A percentile compares a stretch with the other conserved stretches of the same genome.
Conservation (phyloP, 768 basidiomycete genomes). For the Cyathus striatus region DNA sequence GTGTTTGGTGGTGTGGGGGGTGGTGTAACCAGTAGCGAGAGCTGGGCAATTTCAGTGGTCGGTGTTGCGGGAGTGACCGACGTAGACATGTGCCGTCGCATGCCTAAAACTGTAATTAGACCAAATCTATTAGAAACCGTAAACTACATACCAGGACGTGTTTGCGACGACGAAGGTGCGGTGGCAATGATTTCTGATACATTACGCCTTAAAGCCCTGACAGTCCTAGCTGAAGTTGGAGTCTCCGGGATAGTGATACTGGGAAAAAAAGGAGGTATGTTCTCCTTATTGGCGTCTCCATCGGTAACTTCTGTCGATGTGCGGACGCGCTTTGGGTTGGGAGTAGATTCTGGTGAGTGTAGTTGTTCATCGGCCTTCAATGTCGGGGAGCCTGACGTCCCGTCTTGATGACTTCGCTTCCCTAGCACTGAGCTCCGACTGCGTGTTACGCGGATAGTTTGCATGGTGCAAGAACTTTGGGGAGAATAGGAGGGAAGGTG, state of each 20-base stretch:
- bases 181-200: conserved; percentile 32
- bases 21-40: conserved; percentile 53
- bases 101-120: conserved; percentile 29
- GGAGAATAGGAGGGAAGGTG: background rate
- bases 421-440: conserved; percentile 51
- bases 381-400: conserved; percentile 17
- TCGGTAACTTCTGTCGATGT: conserved; percentile 39
- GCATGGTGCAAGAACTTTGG: conserved; percentile 22
- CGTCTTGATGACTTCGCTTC: conserved; percentile 41
- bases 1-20: conserved; percentile 52
- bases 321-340: conserved; percentile 61
- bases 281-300: conserved; percentile 70
- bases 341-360: conserved; percentile 58
- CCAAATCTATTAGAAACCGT: no score
- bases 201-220: conserved; percentile 32
- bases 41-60: conserved; percentile 31
- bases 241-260: conserved; percentile 27
- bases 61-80: conserved; percentile 41
- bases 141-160: no score
- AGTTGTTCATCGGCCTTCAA: conserved; percentile 33
- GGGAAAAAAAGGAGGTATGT: conserved; percentile 57
- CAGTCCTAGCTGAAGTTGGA: conserved; percentile 29
- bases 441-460: conserved; percentile 33
- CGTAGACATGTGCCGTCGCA: conserved; percentile 45
- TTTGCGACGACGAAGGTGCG: conserved; percentile 35